Conservation (phyloP, 2,329 filamentous ascomycete genomes). For the Fusarium beomiforme region DNA sequence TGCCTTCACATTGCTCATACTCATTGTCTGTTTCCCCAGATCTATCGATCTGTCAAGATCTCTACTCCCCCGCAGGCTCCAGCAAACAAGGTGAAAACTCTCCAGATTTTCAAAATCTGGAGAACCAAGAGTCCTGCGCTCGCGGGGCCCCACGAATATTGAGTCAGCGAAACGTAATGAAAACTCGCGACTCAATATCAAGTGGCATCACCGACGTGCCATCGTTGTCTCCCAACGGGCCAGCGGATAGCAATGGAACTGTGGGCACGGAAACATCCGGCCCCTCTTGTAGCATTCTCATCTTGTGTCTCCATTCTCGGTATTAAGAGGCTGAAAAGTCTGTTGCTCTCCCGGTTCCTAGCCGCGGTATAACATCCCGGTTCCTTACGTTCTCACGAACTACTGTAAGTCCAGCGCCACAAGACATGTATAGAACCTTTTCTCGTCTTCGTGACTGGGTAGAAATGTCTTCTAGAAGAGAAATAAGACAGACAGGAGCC, state of each 20-base stretch:
- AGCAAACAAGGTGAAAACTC: slow-evolving; percentile 33
- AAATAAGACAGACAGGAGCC: background rate
- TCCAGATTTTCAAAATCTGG: slow-evolving; percentile 17
- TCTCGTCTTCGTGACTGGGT: slow-evolving; percentile 13
- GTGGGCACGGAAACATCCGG: slow-evolving; percentile 28
- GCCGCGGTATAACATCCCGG: background rate
- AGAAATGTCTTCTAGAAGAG: slow-evolving; percentile 24
- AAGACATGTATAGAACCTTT: slow-evolving; percentile 9
- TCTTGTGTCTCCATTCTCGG: background rate
- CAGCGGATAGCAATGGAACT: background rate
- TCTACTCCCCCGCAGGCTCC: slow-evolving; percentile 29
- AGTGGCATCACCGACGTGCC: slow-evolving; percentile 15
- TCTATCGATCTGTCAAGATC: background rate
- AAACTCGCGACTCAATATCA: slow-evolving; percentile 16
- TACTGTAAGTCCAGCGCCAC: slow-evolving; percentile 25
- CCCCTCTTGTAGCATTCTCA: slow-evolving; percentile 1
- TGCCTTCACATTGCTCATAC: slow-evolving; percentile 6
- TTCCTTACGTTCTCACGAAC: slow-evolving; percentile 1
- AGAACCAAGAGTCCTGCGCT: slow-evolving; percentile 16
- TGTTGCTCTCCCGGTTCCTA: slow-evolving; percentile 3
- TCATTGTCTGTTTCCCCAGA: background rate
- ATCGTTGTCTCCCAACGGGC: background rate
- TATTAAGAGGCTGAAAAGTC: background rate
- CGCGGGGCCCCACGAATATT: slow-evolving; percentile 42
- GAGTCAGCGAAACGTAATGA: slow-evolving; percentile 41